These are phyloP conservation scores for Kalmusia sp. DNA, from an alignment of 2,329 filamentous ascomycete genomes.

Conservation along the genomic window DNA sequence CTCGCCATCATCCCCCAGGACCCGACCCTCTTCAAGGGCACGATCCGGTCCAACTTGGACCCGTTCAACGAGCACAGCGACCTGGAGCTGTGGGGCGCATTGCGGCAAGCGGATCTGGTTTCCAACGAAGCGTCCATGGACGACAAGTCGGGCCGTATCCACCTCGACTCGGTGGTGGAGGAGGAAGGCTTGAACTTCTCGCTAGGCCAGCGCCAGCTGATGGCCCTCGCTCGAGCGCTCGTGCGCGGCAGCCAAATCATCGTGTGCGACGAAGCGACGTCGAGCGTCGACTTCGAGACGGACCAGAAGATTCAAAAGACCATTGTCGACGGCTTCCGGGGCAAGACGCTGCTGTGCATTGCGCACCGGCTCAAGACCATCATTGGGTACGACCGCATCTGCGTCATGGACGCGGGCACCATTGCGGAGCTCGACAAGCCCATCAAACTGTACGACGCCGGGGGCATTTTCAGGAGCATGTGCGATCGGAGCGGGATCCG, in stretches of 20 bases:
- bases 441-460: slow-evolving; percentile 72
- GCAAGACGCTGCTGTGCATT: slow-evolving; percentile 89
- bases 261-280: slow-evolving; percentile 95
- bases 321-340: slow-evolving; percentile 82
- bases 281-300: slow-evolving; percentile 92
- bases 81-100: slow-evolving; percentile 77
- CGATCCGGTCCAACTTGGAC: slow-evolving; percentile 79
- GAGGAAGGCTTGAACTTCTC: slow-evolving; percentile 97
- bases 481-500: slow-evolving; percentile 84
- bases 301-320: slow-evolving; percentile 94
- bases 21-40: slow-evolving; percentile 82
- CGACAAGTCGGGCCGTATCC: slow-evolving; percentile 66
- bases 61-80: slow-evolving; percentile 82
- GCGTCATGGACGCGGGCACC: slow-evolving; percentile 88
- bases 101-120: slow-evolving; percentile 79
- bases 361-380: slow-evolving; percentile 91
- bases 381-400: slow-evolving; percentile 91
- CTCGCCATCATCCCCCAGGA: slow-evolving; percentile 86
- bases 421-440: slow-evolving; percentile 90
- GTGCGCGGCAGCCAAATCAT: slow-evolving; percentile 90
- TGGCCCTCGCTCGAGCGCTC: slow-evolving; percentile 90
- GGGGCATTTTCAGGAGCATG: slow-evolving; percentile 87
- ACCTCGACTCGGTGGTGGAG: slow-evolving; percentile 84
- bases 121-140: slow-evolving; percentile 54
- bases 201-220: slow-evolving; percentile 90